Evolutionary conservation across 331 rosid genomes (phyloP).

Genomic region (Acacia pycnantha): DNA sequence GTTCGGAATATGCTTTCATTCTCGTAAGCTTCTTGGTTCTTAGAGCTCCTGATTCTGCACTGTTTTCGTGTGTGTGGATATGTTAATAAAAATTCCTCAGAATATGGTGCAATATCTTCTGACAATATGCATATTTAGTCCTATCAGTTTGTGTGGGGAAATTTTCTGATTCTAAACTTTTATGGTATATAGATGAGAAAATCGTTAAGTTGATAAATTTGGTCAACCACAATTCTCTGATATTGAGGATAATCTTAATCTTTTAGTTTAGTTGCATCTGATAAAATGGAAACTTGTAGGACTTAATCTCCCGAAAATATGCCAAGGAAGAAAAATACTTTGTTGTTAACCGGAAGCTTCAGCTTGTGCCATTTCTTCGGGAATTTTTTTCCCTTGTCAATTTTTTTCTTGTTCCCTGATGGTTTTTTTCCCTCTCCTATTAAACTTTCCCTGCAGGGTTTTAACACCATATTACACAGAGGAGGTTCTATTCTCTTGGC

Average conservation of each 20-base stretch:
- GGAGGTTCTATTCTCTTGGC: conserved; percentile 86
- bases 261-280: conserved; percentile 7
- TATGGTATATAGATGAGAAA: neutral
- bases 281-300: conserved; percentile 14
- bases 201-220: neutral
- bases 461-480: conserved; percentile 94
- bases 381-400: neutral
- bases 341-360: neutral
- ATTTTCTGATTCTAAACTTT: neutral
- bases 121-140: neutral
- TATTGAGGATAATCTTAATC: conserved; percentile 8
- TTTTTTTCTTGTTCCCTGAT: conserved; percentile 1
- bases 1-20: conserved; percentile 99
- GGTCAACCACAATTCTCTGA: conserved; percentile 5
- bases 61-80: neutral
- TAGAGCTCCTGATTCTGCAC: neutral
- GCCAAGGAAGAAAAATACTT: conserved; percentile 1
- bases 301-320: neutral
- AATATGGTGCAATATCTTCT: neutral
- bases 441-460: conserved; percentile 55
- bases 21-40: conserved; percentile 63
- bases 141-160: neutral
- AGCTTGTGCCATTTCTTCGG: neutral
- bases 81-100: neutral
- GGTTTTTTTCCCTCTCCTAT: neutral